phyloP scores from a whole-genome alignment of 805 yeast genomes.

The Candida hungchunana region DNA sequence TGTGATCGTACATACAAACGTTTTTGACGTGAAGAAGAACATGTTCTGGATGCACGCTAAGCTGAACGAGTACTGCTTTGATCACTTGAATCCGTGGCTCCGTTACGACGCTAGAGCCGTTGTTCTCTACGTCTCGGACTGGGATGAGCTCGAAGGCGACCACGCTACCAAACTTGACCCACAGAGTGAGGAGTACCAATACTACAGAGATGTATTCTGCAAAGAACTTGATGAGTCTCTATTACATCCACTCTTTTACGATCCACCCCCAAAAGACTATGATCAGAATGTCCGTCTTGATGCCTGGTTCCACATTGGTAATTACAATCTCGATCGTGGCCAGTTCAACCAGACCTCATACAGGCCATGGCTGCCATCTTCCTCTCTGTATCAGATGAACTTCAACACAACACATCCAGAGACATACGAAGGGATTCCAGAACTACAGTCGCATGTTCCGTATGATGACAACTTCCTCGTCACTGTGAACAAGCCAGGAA shows the following conservation, averaged over 20 bases:
- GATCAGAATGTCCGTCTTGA: slow-evolving; percentile 18
- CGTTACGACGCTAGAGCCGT: slow-evolving; percentile 32
- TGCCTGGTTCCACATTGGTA: slow-evolving; percentile 26
- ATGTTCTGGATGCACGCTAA: slow-evolving; percentile 39
- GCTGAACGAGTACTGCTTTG: slow-evolving; percentile 35
- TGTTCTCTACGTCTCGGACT: slow-evolving; percentile 27
- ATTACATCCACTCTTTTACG: slow-evolving; percentile 20
- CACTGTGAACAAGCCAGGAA: slow-evolving; percentile 21
- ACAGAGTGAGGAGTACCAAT: slow-evolving; percentile 13
- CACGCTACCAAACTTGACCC: slow-evolving; percentile 6
- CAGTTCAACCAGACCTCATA: slow-evolving; percentile 26
- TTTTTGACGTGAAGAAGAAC: slow-evolving; percentile 37
- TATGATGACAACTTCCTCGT: slow-evolving; percentile 21
- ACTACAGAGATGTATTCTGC: slow-evolving; percentile 20
- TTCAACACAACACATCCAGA: slow-evolving; percentile 15
- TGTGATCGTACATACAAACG: slow-evolving; percentile 44
- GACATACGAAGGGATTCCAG: background rate
- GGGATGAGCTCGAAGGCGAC: slow-evolving; percentile 6
- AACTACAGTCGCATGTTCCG: slow-evolving; percentile 6
- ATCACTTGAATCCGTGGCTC: slow-evolving; percentile 30
- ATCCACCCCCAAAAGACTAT: slow-evolving; percentile 18
- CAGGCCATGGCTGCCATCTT: slow-evolving; percentile 14
- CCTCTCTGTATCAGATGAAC: slow-evolving; percentile 18
- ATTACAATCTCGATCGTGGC: slow-evolving; percentile 24
- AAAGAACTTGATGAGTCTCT: slow-evolving; percentile 25